Percentiles rank a stretch among this genome's conserved stretches.
phyloP scores from a whole-genome alignment of 352 stramenopile species.

The Phytophthora sp. region DNA sequence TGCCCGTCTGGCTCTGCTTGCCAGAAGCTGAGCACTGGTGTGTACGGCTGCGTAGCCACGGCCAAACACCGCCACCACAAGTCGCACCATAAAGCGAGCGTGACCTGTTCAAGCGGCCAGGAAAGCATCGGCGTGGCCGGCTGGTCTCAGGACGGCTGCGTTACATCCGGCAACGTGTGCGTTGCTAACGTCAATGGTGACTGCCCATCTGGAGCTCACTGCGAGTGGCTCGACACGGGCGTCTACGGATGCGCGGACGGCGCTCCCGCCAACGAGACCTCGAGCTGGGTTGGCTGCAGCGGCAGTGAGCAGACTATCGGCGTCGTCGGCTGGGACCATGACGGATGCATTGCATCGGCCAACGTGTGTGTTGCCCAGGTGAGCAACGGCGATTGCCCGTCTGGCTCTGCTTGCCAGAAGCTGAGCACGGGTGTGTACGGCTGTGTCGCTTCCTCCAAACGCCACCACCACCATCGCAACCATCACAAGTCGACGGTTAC shows the following conservation, averaged over 20 bases:
- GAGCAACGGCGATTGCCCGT: constrained; percentile 27
- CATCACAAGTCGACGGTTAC: constrained; percentile 13
- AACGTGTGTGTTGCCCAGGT: constrained; percentile 30
- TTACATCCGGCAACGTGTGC: constrained; percentile 12
- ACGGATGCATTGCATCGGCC: constrained; percentile 19
- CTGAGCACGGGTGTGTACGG: constrained; percentile 42
- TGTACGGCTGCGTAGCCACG: constrained; percentile 37
- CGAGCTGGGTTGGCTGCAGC: constrained; percentile 12
- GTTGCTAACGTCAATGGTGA: constrained; percentile 24
- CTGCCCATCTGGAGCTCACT: constrained; percentile 30
- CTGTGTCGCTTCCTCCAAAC: constrained; percentile 27
- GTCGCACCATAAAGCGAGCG: constrained; percentile 9
- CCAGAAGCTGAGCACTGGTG: constrained; percentile 33
- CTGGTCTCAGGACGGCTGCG: constrained; percentile 13
- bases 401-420: constrained; percentile 28
- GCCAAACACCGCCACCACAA: constrained; percentile 28
- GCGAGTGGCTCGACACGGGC: constrained; percentile 28
- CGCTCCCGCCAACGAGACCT: constrained; percentile 1
- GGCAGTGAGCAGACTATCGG: constrained; percentile 22
- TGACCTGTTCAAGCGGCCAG: constrained; percentile 22
- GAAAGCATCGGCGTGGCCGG: constrained; percentile 24
- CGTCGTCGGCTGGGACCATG: constrained; percentile 27
- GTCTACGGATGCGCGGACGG: constrained; percentile 32
- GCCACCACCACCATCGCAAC: constrained; percentile 20
- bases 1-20: constrained; percentile 31